phyloP scores from a whole-genome alignment of 345 rosid species.

The Cardamine resedifolia region DNA sequence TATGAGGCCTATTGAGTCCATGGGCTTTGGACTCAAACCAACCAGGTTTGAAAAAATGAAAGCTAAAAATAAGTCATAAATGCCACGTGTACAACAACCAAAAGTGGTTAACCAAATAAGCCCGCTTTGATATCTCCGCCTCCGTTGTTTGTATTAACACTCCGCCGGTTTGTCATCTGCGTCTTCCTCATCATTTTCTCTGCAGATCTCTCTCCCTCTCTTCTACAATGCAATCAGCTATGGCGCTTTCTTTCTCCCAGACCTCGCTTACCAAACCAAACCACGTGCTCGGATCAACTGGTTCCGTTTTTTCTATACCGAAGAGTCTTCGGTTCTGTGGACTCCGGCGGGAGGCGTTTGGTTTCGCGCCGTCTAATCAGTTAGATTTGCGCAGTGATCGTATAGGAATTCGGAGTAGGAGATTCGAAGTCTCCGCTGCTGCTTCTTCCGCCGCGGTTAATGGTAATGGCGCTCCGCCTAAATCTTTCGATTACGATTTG shows the following conservation, averaged over 20 bases:
- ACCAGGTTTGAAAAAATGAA: neutral
- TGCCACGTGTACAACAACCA: slow-evolving; percentile 11
- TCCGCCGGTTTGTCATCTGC: slow-evolving; percentile 19
- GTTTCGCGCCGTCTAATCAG: slow-evolving; percentile 31
- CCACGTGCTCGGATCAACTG: slow-evolving; percentile 29
- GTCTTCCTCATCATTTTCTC: slow-evolving; percentile 14
- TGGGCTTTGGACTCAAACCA: neutral
- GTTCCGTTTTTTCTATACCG: slow-evolving; percentile 40
- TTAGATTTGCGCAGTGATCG: slow-evolving; percentile 25
- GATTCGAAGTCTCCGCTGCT: slow-evolving; percentile 45
- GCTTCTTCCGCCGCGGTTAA: slow-evolving; percentile 36
- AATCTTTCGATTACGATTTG: slow-evolving; percentile 87
- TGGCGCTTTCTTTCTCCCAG: slow-evolving; percentile 52
- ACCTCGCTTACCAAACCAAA: slow-evolving; percentile 42
- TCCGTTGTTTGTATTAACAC: slow-evolving; percentile 30
- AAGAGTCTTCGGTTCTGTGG: slow-evolving; percentile 78
- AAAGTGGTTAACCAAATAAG: slow-evolving; percentile 46
- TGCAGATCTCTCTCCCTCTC: slow-evolving; percentile 10
- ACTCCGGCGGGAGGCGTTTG: slow-evolving; percentile 64
- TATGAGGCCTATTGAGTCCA: neutral
- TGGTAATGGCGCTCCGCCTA: slow-evolving; percentile 52
- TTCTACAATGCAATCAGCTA: slow-evolving; percentile 64
- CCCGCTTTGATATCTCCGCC: slow-evolving; percentile 59
- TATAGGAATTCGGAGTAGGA: neutral
- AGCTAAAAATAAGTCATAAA: neutral